Evolutionary conservation across 371 early-diverging fungal species (phyloP), one percentile per base, ranked within the genome.

Genomic region (Blastocladiella emersonii): DNA sequence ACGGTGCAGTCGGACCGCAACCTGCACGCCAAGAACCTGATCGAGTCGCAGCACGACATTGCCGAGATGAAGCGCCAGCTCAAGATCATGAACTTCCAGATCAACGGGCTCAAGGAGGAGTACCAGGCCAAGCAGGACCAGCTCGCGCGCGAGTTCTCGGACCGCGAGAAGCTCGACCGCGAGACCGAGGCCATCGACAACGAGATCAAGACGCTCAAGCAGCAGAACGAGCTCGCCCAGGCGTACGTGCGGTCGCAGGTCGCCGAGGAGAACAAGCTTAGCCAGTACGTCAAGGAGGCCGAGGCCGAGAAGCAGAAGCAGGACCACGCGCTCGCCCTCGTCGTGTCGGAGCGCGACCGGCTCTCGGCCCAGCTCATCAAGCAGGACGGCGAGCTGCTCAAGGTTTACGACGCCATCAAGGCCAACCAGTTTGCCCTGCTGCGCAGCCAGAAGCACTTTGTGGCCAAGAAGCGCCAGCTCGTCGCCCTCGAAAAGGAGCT

Each of bases 211-310:
- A 76, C 73, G 62, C 64, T 76, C 44, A 69, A 74, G 61, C 71
- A 72, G 63, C 75, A 76, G 66, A 65, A 69, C 61, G 72, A 71
- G 51, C 72, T 76, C 19, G 68, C 73, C 0, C 69, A 71, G 61
- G 70, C 74, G 51, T 63, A 66, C 60, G 68, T 77, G 34, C 74
- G 71, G 43, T 75, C 75, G 61, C 74, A 75, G 56, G 48, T 61
- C 66, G 8, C 74, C 8, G 77, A 77, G 60, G 77, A 77, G 66
- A 74, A 74, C 64, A 72, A 78, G 68, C 73, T 80, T 15, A 61
- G 75, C 25, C 72, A 72, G 57, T 73, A 77, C 34, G 75, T 76
- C 56, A 61, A 62, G 30, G 74, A 75, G 56, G 75, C 76, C 6
- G 81, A 80, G 61, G 69, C 74, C 17, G 77, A 74, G 34, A 61